Conservation (phyloP, 192 early-diverging fungal genomes). For the Diversispora eburnea region DNA sequence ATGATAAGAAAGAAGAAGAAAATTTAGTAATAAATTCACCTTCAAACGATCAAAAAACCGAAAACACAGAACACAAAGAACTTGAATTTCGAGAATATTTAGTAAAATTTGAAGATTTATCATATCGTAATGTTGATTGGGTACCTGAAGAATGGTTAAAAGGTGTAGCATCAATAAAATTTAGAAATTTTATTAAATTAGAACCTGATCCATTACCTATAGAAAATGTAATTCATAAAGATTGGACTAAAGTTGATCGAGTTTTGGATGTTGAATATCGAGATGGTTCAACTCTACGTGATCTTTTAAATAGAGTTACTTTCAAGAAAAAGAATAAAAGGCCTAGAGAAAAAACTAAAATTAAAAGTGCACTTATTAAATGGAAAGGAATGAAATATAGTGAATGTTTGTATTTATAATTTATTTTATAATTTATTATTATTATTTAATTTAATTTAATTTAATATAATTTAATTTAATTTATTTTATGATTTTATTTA, state of each 20-base stretch:
- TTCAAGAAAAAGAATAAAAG: background rate
- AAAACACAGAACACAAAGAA: background rate
- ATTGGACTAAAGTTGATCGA: conserved; percentile 43
- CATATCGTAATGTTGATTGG: conserved; percentile 51
- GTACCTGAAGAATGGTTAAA: conserved; percentile 46
- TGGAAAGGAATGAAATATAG: conserved; percentile 58
- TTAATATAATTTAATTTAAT: conserved; percentile 22
- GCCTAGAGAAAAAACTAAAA: background rate
- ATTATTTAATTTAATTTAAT: background rate
- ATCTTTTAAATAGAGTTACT: background rate
- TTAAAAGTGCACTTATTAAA: conserved; percentile 58
- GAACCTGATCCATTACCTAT: conserved; percentile 18
- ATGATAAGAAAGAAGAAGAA: background rate
- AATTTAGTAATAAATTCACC: background rate
- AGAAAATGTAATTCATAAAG: conserved; percentile 30
- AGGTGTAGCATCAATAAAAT: conserved; percentile 28
- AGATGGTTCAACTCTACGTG: conserved; percentile 13
- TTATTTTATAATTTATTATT: background rate
- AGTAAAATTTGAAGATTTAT: conserved; percentile 46
- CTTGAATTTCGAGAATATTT: conserved; percentile 36
- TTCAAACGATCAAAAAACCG: background rate
- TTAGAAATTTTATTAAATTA: conserved; percentile 35
- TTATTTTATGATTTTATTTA: background rate
- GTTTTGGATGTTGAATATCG: conserved; percentile 41
- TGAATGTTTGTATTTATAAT: conserved; percentile 38